phyloP scores from a whole-genome alignment of 805 yeast genomes.

The Candida pseudoglaebosa region DNA sequence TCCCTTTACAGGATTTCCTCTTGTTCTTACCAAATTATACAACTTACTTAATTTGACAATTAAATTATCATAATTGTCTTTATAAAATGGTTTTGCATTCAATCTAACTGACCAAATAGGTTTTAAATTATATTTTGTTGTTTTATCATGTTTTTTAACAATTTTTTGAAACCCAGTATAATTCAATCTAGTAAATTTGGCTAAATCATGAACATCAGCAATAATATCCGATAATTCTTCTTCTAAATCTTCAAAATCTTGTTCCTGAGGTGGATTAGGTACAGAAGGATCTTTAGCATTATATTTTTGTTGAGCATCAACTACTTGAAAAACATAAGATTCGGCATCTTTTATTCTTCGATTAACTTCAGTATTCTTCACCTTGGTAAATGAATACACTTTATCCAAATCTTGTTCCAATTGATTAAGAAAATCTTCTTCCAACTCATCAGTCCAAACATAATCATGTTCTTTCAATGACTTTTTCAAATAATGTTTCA shows the following conservation, averaged over 20 bases:
- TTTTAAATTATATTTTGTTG: slow-evolving; percentile 64
- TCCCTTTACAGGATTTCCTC: slow-evolving; percentile 93
- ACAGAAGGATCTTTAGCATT: slow-evolving; percentile 19
- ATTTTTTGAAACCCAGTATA: slow-evolving; percentile 97
- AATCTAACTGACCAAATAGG: slow-evolving; percentile 93
- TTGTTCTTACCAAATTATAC: slow-evolving; percentile 89
- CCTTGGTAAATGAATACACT: slow-evolving; percentile 85
- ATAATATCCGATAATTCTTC: slow-evolving; percentile 63
- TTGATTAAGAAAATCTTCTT: slow-evolving; percentile 71
- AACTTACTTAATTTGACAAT: slow-evolving; percentile 86
- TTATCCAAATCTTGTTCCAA: slow-evolving; percentile 87
- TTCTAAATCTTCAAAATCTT: slow-evolving; percentile 42
- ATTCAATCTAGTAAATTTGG: slow-evolving; percentile 87
- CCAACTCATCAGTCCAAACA: slow-evolving; percentile 72
- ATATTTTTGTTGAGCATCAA: slow-evolving; percentile 37
- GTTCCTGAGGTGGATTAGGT: slow-evolving; percentile 34
- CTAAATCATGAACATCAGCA: slow-evolving; percentile 96
- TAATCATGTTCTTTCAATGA: slow-evolving; percentile 54
- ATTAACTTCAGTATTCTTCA: slow-evolving; percentile 79
- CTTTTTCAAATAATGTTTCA: slow-evolving; percentile 75
- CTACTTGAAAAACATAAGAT: slow-evolving; percentile 62
- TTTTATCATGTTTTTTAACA: slow-evolving; percentile 93
- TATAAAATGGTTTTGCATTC: slow-evolving; percentile 92
- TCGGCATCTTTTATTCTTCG: slow-evolving; percentile 84
- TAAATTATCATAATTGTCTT: slow-evolving; percentile 85